These are phyloP conservation scores for Stygiomarasmius scandens DNA, from an alignment of 1,284 basidiomycete species.

Conservation along the genomic window DNA sequence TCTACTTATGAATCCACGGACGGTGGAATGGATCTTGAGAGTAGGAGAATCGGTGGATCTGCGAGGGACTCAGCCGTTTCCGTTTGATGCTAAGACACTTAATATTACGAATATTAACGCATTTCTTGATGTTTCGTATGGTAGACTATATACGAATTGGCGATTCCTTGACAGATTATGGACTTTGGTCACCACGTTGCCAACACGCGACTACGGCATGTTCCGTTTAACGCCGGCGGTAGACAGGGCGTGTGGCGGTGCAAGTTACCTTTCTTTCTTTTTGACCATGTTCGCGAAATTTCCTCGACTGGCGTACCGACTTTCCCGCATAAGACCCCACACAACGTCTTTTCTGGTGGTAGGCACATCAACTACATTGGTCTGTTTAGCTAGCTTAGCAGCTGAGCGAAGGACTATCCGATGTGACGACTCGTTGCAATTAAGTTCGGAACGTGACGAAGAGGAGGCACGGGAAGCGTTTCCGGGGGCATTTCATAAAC, in stretches of 20 bases:
- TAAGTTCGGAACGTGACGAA: constrained; percentile 4
- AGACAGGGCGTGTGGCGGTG: too few relatives aligned
- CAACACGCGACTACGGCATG: too few relatives aligned
- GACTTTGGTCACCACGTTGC: too few relatives aligned
- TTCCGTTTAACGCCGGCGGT: too few relatives aligned
- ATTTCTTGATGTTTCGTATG: too few relatives aligned
- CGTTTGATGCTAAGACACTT: not conserved
- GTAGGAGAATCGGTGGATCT: constrained; percentile 39
- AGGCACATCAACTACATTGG: constrained; percentile 11
- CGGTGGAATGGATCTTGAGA: constrained; percentile 44
- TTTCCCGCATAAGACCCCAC: not conserved
- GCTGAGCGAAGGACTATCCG: constrained; percentile 11
- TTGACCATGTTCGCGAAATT: constrained; percentile 4
- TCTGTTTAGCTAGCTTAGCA: constrained; percentile 12
- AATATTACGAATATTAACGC: too few relatives aligned
- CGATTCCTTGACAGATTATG: too few relatives aligned
- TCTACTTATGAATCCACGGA: constrained; percentile 51
- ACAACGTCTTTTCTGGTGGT: constrained; percentile 2
- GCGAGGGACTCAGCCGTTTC: constrained; percentile 22
- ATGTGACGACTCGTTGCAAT: constrained; percentile 1
- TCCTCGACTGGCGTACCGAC: constrained; percentile 1
- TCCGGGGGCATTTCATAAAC: constrained; percentile 8
- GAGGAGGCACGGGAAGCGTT: constrained; percentile 7
- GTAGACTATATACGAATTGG: too few relatives aligned
- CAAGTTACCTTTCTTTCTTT: not conserved